Base-by-base conservation (phyloP, 139 green algal species). In the Haematococcus sp. region DNA sequence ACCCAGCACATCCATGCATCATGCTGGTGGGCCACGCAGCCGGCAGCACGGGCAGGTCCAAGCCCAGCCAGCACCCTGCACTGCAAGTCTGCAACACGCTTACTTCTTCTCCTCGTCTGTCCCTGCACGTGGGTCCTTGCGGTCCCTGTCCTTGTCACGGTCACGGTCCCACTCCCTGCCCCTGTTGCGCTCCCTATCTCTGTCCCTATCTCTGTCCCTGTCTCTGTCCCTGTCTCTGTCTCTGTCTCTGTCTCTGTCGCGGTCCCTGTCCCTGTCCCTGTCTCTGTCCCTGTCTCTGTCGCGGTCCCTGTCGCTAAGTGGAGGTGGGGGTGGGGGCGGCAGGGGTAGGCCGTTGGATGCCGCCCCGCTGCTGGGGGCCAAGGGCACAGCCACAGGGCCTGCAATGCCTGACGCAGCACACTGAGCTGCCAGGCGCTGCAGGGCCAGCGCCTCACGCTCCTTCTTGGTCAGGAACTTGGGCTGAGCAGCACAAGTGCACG, bases 401-500 rank as follows among this genome's bases (percentile, higher is more conserved):
- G 64, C 71, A 11, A 49, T 49, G 40, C 40, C 40, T 75, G 77
- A 7, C 31, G 66, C 65, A 46, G 76, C 35, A n/a, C 63, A 83
- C 68, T 89, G 77, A 52, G 89, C 81, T 51, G 88, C 74, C 31
- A 87, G 73, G 63, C 82, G 78, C 82, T 94, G 61, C 63, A 97
- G 74, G 1, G 94, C 93, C 33, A 93, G 79, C 65, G 90, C 83
- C 69, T 95, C 82, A 4, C 94, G 76, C 84, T 97, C 82, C 73
- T 92, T 85, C 84, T 97, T 97, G 35, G 87, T 91, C 32, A 97
- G 59, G 70, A 98, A 98, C 69, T 93, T 88, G 5, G 94, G 94
- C 85, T 93, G 83, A 19, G 25, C 43, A 11, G 46, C 25, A 68
- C 13, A 43, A 20, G n/a, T n/a, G 35, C 33, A 54, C n/a, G 1